These are phyloP conservation scores for Gryganskiella cystojenkinii DNA, from an alignment of 192 early-diverging fungal genomes.

Conservation along the genomic window DNA sequence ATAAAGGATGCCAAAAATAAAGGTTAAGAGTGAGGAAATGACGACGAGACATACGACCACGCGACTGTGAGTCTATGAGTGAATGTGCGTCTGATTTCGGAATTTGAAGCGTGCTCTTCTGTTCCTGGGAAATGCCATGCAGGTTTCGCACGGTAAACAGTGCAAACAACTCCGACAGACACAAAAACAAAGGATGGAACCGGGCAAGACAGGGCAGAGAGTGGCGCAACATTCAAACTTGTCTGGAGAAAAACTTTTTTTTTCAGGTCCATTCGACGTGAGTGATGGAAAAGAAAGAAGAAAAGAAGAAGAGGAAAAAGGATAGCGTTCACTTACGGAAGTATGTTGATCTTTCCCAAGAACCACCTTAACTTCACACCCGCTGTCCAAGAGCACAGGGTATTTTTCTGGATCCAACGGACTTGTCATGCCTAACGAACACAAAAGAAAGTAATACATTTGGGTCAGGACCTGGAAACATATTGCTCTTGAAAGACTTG, in stretches of 20 bases:
- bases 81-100: neutral
- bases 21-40: constrained; percentile 1
- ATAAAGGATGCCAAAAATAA: neutral
- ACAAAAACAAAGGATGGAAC: neutral
- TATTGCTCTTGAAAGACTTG: no score
- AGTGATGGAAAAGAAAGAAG: no score
- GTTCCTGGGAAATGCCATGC: no score
- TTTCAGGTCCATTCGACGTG: no score
- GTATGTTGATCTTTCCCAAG: constrained; percentile 51
- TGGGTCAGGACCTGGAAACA: no score
- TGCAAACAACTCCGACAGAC: no score
- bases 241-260: no score
- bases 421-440: constrained; percentile 33
- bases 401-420: constrained; percentile 46
- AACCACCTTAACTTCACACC: constrained; percentile 48
- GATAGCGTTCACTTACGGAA: constrained; percentile 25
- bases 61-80: neutral
- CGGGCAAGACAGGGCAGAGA: neutral
- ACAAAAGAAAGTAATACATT: no score
- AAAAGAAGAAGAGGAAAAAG: no score
- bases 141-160: no score
- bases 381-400: constrained; percentile 35
- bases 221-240: no score
- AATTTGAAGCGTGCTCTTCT: neutral
- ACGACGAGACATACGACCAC: neutral